A percentile compares a stretch with the other conserved stretches of the same genome.
Conservation (phyloP, 257 asterid genomes). For the Nyctanthes arbortristis region DNA sequence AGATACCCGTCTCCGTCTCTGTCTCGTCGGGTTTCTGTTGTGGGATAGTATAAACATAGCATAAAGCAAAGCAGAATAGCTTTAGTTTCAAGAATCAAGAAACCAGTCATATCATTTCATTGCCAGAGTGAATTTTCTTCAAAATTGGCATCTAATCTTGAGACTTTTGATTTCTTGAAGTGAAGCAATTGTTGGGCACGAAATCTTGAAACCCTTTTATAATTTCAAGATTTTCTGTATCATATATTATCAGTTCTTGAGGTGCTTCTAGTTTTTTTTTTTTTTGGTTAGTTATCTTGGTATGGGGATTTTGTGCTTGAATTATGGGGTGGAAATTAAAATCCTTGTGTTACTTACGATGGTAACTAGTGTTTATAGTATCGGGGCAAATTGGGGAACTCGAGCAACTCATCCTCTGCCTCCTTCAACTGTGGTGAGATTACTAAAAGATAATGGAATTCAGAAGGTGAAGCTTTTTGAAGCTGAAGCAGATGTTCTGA, state of each 20-base stretch:
- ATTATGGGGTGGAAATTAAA: constrained; percentile 22
- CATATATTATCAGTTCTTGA: not conserved
- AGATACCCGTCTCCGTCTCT: too few species aligned
- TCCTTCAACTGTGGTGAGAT: constrained; percentile 58
- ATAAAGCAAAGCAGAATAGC: not conserved
- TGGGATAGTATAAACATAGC: constrained; percentile 15
- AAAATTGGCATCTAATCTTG: too few species aligned
- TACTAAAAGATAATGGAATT: constrained; percentile 79
- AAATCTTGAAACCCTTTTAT: constrained; percentile 5
- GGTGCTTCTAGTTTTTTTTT: not conserved
- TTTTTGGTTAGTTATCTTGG: not conserved
- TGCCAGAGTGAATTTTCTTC: not conserved
- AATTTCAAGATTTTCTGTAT: not conserved
- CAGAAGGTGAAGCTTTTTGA: constrained; percentile 88
- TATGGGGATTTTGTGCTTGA: constrained; percentile 42
- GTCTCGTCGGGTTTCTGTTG: too few species aligned
- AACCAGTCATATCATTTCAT: not conserved
- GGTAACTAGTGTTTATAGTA: constrained; percentile 46
- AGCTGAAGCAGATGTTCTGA: constrained; percentile 59
- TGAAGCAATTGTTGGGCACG: not conserved
- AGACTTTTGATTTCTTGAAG: not conserved
- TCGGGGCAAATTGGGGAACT: constrained; percentile 96
- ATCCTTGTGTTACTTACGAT: constrained; percentile 28
- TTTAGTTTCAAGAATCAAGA: not conserved
- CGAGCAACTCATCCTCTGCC: constrained; percentile 77